phyloP scores from a whole-genome alignment of 2,329 filamentous ascomycete species.

The Calonectria ilicicola region DNA sequence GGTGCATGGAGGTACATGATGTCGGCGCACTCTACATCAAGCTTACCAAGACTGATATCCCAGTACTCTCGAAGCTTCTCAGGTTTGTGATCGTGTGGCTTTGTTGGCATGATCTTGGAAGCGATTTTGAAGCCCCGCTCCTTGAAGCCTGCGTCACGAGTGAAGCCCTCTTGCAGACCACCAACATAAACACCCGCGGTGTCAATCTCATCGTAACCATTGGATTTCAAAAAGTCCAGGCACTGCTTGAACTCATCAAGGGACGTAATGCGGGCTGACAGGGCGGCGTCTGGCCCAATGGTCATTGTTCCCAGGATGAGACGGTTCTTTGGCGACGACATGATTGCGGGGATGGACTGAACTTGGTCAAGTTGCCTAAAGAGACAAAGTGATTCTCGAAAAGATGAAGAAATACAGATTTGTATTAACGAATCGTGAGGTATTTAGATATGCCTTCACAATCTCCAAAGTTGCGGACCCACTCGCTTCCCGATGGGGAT shows the following conservation, averaged over 20 bases:
- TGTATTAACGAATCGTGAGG: neutral
- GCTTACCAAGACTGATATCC: constrained; percentile 1
- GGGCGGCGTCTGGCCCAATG: constrained; percentile 1
- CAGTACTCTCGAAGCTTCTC: constrained; percentile 1
- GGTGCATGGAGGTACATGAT: constrained; percentile 60
- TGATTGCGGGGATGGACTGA: neutral
- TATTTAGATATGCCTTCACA: neutral
- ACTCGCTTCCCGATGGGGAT: neutral
- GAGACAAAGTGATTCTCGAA: neutral
- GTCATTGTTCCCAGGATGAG: constrained; percentile 23
- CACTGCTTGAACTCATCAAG: constrained; percentile 7
- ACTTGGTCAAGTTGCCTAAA: neutral
- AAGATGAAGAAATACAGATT: neutral
- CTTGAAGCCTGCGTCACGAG: constrained; percentile 73
- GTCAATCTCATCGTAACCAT: constrained; percentile 73
- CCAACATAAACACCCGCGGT: constrained; percentile 76
- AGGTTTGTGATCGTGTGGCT: constrained; percentile 8
- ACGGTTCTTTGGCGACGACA: constrained; percentile 9
- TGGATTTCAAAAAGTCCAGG: neutral
- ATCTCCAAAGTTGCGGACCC: neutral
- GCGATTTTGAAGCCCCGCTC: constrained; percentile 76
- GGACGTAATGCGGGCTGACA: constrained; percentile 10
- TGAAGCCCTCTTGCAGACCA: constrained; percentile 74
- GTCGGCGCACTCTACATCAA: neutral
- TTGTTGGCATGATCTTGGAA: constrained; percentile 64